Evolutionary conservation across 2,329 filamentous ascomycete species (phyloP).

Genomic region (Colletotrichum nymphaeae): DNA sequence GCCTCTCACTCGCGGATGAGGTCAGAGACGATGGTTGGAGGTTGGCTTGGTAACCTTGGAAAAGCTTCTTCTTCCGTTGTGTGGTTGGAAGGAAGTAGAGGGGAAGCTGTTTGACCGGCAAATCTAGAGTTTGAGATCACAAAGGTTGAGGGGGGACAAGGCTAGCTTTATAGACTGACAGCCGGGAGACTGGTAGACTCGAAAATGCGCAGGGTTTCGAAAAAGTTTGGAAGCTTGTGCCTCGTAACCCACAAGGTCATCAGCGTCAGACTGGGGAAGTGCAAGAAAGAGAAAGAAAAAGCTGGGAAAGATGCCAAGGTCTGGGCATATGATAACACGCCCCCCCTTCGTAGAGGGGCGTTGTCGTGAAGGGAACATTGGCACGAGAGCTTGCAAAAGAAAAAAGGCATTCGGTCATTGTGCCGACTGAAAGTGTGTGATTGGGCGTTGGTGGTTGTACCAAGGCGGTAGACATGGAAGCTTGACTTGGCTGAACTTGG

Average conservation of each 20-base stretch:
- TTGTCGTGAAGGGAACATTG: background rate
- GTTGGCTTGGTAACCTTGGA: slow-evolving; percentile 18
- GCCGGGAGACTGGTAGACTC: slow-evolving; percentile 27
- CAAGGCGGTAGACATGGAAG: slow-evolving; percentile 33
- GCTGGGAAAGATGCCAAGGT: slow-evolving; percentile 25
- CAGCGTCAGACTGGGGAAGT: background rate
- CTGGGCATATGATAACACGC: slow-evolving; percentile 34
- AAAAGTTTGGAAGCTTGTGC: slow-evolving; percentile 25
- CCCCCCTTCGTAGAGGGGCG: background rate
- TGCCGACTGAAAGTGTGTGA: slow-evolving; percentile 23
- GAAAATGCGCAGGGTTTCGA: slow-evolving; percentile 24
- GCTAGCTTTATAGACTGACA: slow-evolving; percentile 32
- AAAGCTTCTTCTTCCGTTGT: slow-evolving; percentile 16
- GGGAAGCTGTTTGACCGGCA: background rate
- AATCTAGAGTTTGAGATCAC: slow-evolving; percentile 6
- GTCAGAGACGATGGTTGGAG: slow-evolving; percentile 25
- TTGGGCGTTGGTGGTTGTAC: slow-evolving; percentile 16
- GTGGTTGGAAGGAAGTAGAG: slow-evolving; percentile 16
- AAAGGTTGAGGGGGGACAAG: slow-evolving; percentile 27
- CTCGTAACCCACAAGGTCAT: slow-evolving; percentile 12
- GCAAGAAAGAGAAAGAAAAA: slow-evolving; percentile 9
- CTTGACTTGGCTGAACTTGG: slow-evolving; percentile 20
- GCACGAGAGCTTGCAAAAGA: background rate
- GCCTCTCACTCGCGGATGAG: background rate
- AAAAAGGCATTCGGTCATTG: slow-evolving; percentile 31